Conservation (phyloP, 2,329 filamentous ascomycete genomes). For the Lomentospora prolificans region DNA sequence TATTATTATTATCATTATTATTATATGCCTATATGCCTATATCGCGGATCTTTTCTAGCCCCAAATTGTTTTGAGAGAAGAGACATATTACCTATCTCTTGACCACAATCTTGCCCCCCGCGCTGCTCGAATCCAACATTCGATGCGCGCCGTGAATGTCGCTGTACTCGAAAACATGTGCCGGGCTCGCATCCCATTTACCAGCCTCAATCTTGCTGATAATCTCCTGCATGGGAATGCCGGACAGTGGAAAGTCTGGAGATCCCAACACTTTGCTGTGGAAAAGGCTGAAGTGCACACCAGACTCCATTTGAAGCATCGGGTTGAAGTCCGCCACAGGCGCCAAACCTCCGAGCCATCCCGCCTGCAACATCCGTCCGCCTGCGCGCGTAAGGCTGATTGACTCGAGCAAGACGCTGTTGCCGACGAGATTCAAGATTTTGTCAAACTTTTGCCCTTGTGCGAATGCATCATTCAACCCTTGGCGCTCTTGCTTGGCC, state of each 20-base stretch:
- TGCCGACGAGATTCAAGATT: slow-evolving; percentile 28
- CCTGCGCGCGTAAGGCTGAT: slow-evolving; percentile 14
- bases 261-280: slow-evolving; percentile 27
- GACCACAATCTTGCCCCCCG: slow-evolving; percentile 26
- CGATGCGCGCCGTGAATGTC: slow-evolving; percentile 24
- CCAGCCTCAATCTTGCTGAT: slow-evolving; percentile 24
- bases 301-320: slow-evolving; percentile 31
- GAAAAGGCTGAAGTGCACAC: slow-evolving; percentile 36
- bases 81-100: no score
- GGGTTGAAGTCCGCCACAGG: slow-evolving; percentile 30
- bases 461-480: slow-evolving; percentile 13
- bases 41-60: no score
- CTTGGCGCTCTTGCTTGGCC: slow-evolving; percentile 17
- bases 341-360: slow-evolving; percentile 29
- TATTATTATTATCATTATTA: no score
- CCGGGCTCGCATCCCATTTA: slow-evolving; percentile 23
- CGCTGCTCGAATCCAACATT: slow-evolving; percentile 21
- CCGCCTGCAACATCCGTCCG: slow-evolving; percentile 25
- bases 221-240: slow-evolving; percentile 28
- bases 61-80: no score
- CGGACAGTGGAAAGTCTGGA: slow-evolving; percentile 24
- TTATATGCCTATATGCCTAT: no score
- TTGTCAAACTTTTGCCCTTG: slow-evolving; percentile 21
- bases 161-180: slow-evolving; percentile 21
- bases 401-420: slow-evolving; percentile 27